Conservation (phyloP, 2,329 filamentous ascomycete species). For the Dactylellina parvicollis region DNA sequence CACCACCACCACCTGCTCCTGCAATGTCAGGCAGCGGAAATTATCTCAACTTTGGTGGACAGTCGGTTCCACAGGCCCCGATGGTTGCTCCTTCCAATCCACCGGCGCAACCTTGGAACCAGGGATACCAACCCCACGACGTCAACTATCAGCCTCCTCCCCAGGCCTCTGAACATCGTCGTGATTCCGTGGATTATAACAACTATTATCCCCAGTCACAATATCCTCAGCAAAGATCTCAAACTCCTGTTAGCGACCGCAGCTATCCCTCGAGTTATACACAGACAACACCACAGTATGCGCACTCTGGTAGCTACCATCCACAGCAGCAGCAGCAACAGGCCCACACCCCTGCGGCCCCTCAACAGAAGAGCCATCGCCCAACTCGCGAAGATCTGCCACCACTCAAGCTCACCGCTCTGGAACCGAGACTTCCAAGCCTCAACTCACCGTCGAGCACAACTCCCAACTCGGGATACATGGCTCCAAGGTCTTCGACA, state of each 20-base stretch:
- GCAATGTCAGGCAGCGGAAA: slow-evolving; percentile 31
- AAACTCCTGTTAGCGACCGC: slow-evolving; percentile 50
- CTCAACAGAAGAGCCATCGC: slow-evolving; percentile 45
- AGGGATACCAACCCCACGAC: slow-evolving; percentile 47
- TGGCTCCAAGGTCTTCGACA: slow-evolving; percentile 48
- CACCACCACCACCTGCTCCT: slow-evolving; percentile 34
- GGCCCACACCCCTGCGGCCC: slow-evolving; percentile 44
- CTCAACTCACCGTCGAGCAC: slow-evolving; percentile 49
- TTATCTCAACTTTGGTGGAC: slow-evolving; percentile 52
- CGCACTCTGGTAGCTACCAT: slow-evolving; percentile 23
- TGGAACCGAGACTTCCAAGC: slow-evolving; percentile 47
- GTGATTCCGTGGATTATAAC: slow-evolving; percentile 48
- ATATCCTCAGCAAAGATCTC: slow-evolving; percentile 38
- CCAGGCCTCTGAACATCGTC: slow-evolving; percentile 40
- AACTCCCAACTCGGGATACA: slow-evolving; percentile 49
- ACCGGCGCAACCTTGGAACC: slow-evolving; percentile 43
- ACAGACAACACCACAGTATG: slow-evolving; percentile 41
- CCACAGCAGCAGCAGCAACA: slow-evolving; percentile 55
- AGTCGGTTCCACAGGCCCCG: slow-evolving; percentile 43
- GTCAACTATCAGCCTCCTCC: slow-evolving; percentile 36
- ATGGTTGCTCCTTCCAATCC: slow-evolving; percentile 48
- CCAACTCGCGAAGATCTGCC: slow-evolving; percentile 50
- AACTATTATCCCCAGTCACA: slow-evolving; percentile 48
- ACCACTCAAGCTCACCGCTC: slow-evolving; percentile 48
- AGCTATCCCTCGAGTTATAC: slow-evolving; percentile 42